Base-by-base conservation (phyloP, 495 filamentous ascomycete species). In the Filosporella fistucella region DNA sequence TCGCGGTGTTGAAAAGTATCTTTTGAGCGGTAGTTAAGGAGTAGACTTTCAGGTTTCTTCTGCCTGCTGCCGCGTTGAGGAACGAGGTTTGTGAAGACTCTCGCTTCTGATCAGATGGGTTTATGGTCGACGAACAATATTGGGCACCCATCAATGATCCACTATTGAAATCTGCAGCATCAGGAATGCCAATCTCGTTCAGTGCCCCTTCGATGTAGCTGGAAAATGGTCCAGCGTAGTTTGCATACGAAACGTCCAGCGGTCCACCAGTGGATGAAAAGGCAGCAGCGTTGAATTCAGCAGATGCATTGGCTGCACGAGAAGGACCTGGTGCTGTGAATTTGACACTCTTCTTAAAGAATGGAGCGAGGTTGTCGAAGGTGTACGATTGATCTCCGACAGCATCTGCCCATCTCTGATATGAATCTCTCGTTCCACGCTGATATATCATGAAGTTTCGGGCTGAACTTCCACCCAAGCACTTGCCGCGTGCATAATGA, bases 321-420 rank as follows among this genome's bases (percentile, higher is more conserved):
- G 67, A 63, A 4, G 37, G 37, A 11, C 26, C 40, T 28, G 77
- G 62, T 1, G 80, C 80, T 0, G 77, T 80, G 54, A 82, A 78
- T 1, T 66, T 52, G 0, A 65, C 38, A 37, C 68, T 74, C 34
- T 73, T 75, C 49, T 80, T 61, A 47, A 74, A 85, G 50, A 70
- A 80, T 0, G 75, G 76, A 1, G 80, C 61, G 0, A 78, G 40
- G 9, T 72, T 66, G 6, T 76, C 67, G 17, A 63, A 86, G 2
- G 60, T 64, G 52, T 77, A 87, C 44, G 63, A 71, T 1, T 68
- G 38, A 51, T 85, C 81, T 30, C 72, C 70, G 7, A 84, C 78
- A 0, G 47, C 22, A 22, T 78, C 69, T 0, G 80, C 81, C 82
- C 81, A 86, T 45, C 61, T 53, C 8, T 78, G 60, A 52, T 71